Evolutionary conservation across 192 early-diverging fungal genomes (phyloP), one percentile per base, ranked within the genome.

Genomic region (Coemansia sp.): DNA sequence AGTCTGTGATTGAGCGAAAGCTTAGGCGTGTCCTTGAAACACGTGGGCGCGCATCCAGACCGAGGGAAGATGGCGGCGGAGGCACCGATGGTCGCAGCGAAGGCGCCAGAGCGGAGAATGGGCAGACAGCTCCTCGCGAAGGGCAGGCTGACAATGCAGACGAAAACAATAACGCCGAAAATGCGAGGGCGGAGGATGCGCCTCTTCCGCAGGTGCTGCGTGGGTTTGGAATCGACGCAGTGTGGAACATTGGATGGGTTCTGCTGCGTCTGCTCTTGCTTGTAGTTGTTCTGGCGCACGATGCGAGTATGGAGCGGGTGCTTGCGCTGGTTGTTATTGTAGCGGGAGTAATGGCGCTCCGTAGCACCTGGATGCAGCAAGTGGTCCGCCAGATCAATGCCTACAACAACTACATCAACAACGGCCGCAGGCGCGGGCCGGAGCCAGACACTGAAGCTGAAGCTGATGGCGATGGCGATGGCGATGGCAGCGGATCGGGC

Each of bases 241-340:
- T 75, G n/a, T 77, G 80, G 72, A 72, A 67, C 56, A 64, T 65
- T 1, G 44, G 41, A 16, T 74, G 75, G 75, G 25, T 78, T 39
- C 44, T 77, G 42, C 68, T 83, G 46, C 71, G 80, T 2, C 20
- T 77, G 61, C 57, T 72, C 11, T 57, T 84, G 61, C 61, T 76
- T 11, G 60, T 79, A 13, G 75, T 72, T 32, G 65, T 77, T 44
- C 14, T 82, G 19, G 67, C 75, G 10, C 75, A 82, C 38, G 70
- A 77, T n/a, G 79, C 68, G 14, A 77, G 71, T 57, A 25, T 69
- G 64, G 71, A 62, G 60, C 80, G 76, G n/a, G 13, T 77, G 42
- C 37, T 72, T 55, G 43, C 49, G 53, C 72, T 77, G 16, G 50
- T 41, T 11, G 22, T 55, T 4, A 42, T 68, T 32, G 65, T 74